Percentiles rank a stretch among this genome's conserved stretches.
These are phyloP conservation scores for Knoxdaviesia capensis DNA, from an alignment of 2,329 filamentous ascomycete species.

Conservation along the genomic window DNA sequence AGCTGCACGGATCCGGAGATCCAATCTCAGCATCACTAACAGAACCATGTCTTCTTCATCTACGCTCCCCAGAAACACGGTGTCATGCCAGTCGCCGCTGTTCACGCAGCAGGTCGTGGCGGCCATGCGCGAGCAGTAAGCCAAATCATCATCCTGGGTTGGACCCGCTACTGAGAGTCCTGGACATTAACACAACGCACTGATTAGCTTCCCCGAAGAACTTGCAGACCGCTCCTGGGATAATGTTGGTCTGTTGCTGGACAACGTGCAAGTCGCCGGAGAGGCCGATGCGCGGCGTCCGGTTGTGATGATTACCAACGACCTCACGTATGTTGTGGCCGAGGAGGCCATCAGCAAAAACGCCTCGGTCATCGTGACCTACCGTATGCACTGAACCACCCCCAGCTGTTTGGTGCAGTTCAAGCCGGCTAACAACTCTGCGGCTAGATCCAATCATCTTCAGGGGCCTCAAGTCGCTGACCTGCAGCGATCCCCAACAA, in stretches of 20 bases:
- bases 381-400: conserved; percentile 36
- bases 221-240: conserved; percentile 85
- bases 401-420: not conserved
- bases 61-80: no score
- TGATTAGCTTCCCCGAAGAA: conserved; percentile 60
- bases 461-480: conserved; percentile 74
- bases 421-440: conserved; percentile 1
- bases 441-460: conserved; percentile 83
- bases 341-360: conserved; percentile 68
- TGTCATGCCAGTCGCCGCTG: conserved; percentile 2
- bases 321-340: conserved; percentile 74
- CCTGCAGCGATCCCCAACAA: conserved; percentile 69
- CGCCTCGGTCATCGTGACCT: conserved; percentile 67
- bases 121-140: conserved; percentile 63
- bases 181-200: not conserved
- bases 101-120: conserved; percentile 45
- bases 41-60: no score
- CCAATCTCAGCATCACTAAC: no score
- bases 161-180: not conserved
- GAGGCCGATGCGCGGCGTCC: conserved; percentile 13
- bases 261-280: conserved; percentile 15
- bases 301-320: conserved; percentile 48
- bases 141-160: conserved; percentile 4
- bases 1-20: no score
- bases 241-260: conserved; percentile 70